Conservation (phyloP, 78 protist genomes). For the Chrysochromulina tobinii region DNA sequence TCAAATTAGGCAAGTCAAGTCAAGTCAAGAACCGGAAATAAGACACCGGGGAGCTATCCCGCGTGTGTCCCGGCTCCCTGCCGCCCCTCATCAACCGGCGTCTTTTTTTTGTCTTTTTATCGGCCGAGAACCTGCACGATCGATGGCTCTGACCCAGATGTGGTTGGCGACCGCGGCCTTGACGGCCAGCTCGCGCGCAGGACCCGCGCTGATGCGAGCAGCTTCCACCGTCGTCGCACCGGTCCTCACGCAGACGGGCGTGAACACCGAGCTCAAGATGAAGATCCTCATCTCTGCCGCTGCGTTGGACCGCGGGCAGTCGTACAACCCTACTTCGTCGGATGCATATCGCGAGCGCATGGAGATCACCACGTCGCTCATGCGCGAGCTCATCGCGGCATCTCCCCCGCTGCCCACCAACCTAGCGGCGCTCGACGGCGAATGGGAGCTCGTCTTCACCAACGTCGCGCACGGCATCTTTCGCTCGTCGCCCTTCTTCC, state of each 20-base stretch:
- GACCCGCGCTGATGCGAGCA: too few species aligned
- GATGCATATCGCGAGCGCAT: background rate
- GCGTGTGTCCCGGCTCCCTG: too few species aligned
- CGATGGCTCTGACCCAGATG: too few species aligned
- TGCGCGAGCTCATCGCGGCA: background rate
- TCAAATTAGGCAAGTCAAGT: too few species aligned
- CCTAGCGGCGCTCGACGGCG: constrained; percentile 15
- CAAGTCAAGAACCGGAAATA: too few species aligned
- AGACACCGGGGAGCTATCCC: too few species aligned
- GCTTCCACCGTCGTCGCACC: too few species aligned
- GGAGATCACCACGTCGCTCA: background rate
- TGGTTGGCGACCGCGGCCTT: too few species aligned
- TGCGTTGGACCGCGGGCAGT: constrained; percentile 23
- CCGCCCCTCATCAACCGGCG: too few species aligned
- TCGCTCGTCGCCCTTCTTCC: constrained; percentile 41
- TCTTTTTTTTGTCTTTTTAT: too few species aligned
- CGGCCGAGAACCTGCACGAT: too few species aligned
- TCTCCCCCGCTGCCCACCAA: constrained; percentile 10
- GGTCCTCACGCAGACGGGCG: background rate
- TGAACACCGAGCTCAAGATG: constrained; percentile 1
- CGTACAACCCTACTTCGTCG: background rate
- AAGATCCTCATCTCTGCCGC: background rate
- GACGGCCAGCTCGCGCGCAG: too few species aligned
- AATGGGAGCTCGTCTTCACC: constrained; percentile 40
- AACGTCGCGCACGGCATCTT: constrained; percentile 17